Conservation (phyloP, 306 rosid species). For the Delonix regia region DNA sequence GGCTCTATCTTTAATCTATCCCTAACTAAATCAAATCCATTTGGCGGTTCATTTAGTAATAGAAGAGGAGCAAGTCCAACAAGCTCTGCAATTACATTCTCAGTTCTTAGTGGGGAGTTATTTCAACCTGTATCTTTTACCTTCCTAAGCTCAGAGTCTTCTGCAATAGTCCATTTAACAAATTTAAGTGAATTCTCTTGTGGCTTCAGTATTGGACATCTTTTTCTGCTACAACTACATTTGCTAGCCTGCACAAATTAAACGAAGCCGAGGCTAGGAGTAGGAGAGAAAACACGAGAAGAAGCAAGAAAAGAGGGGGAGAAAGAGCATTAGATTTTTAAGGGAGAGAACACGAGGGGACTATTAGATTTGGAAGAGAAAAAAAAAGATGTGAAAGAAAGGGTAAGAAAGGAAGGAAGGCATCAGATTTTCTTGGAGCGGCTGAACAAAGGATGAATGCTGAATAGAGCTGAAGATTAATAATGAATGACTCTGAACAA, state of each 20-base stretch:
- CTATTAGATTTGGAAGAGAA: too few species aligned
- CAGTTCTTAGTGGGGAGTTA: conserved; percentile 66
- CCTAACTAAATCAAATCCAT: conserved; percentile 66
- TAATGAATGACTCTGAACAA: too few species aligned
- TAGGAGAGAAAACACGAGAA: too few species aligned
- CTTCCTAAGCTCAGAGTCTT: conserved; percentile 58
- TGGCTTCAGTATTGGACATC: conserved; percentile 55
- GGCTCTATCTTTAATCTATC: conserved; percentile 55
- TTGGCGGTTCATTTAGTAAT: conserved; percentile 75
- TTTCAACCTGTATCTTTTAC: conserved; percentile 82
- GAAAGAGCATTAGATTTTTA: too few species aligned
- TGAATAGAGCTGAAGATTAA: too few species aligned
- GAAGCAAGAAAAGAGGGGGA: too few species aligned
- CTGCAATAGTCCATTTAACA: conserved; percentile 54
- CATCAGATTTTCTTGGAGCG: too few species aligned
- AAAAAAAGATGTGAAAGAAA: too few species aligned
- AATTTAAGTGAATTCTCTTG: conserved; percentile 59
- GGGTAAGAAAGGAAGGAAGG: too few species aligned
- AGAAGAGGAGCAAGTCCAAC: conserved; percentile 41
- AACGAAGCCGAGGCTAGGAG: too few species aligned
- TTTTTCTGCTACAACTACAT: conserved; percentile 53
- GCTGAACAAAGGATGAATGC: too few species aligned
- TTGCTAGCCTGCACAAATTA: conserved; percentile 70
- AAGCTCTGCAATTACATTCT: conserved; percentile 47
- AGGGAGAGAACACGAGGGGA: too few species aligned